phyloP scores from a whole-genome alignment of 1,139 yeast genomes.

The Geotrichum macrosporum region DNA sequence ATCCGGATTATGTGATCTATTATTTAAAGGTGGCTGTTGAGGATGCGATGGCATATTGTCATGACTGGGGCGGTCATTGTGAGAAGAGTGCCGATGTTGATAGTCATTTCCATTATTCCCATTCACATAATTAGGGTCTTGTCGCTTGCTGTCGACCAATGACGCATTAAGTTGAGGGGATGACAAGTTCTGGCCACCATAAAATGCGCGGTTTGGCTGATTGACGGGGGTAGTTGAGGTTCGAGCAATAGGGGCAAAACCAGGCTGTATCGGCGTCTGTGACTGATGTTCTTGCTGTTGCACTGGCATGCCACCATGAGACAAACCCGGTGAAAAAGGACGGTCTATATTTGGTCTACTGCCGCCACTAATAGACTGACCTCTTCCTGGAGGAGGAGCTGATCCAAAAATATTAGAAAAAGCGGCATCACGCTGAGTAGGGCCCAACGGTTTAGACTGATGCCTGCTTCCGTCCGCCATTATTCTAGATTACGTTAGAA shows the following conservation, averaged over 20 bases:
- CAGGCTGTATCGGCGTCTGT: conserved; percentile 22
- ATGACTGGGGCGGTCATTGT: background rate
- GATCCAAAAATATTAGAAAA: conserved; percentile 40
- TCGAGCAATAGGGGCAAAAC: conserved; percentile 9
- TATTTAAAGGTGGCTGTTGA: background rate
- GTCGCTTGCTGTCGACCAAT: background rate
- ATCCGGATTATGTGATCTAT: background rate
- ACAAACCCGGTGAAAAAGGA: conserved; percentile 11
- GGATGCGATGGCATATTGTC: background rate
- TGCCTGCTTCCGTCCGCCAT: conserved; percentile 19
- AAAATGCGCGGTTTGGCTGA: background rate
- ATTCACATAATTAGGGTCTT: background rate
- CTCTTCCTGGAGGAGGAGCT: conserved; percentile 38
- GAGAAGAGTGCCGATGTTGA: background rate
- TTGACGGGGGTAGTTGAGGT: conserved; percentile 1
- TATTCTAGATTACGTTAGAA: background rate
- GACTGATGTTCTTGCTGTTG: conserved; percentile 26
- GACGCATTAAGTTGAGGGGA: conserved; percentile 3
- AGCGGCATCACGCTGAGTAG: conserved; percentile 34
- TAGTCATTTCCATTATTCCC: background rate
- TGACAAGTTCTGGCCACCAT: background rate
- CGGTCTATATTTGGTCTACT: conserved; percentile 4
- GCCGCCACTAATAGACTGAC: no score
- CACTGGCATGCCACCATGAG: conserved; percentile 17
- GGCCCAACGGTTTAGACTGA: conserved; percentile 22